Percentiles rank a stretch among this genome's conserved stretches.
phyloP scores from a whole-genome alignment of 495 filamentous ascomycete genomes.

The Viridothelium virens region DNA sequence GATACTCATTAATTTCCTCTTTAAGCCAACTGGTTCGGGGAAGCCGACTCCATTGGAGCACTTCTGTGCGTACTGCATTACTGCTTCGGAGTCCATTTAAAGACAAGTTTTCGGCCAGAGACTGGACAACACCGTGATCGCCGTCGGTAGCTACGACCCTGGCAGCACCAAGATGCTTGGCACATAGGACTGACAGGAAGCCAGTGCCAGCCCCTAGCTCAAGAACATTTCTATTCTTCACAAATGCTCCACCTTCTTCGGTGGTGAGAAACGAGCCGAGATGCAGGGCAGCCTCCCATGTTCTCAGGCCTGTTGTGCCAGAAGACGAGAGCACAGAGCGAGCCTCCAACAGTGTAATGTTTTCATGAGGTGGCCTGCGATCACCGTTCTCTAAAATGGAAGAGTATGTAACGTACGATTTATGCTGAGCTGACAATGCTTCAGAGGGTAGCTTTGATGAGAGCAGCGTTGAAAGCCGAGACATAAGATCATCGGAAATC shows the following conservation, averaged over 20 bases:
- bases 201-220: slow-evolving; percentile 88
- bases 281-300: slow-evolving; percentile 91
- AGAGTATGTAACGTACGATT: slow-evolving; percentile 64
- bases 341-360: slow-evolving; percentile 60
- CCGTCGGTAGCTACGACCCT: slow-evolving; percentile 73
- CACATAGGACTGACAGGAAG: slow-evolving; percentile 73
- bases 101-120: slow-evolving; percentile 57
- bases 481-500: slow-evolving; percentile 66
- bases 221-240: slow-evolving; percentile 57
- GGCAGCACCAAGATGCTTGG: slow-evolving; percentile 57
- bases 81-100: slow-evolving; percentile 54
- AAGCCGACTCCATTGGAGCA: slow-evolving; percentile 54
- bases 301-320: slow-evolving; percentile 79
- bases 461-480: slow-evolving; percentile 51
- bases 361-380: slow-evolving; percentile 14
- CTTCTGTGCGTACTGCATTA: slow-evolving; percentile 38
- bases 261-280: slow-evolving; percentile 58
- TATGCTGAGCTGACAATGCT: slow-evolving; percentile 58
- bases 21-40: slow-evolving; percentile 22
- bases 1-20: slow-evolving; percentile 22
- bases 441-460: slow-evolving; percentile 52
- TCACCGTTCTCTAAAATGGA: slow-evolving; percentile 14
- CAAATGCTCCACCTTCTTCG: slow-evolving; percentile 33
- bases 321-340: slow-evolving; percentile 61
- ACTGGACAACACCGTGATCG: slow-evolving; percentile 61